Evolutionary conservation across 2,329 filamentous ascomycete genomes (phyloP).

Genomic region (Talaromyces sp.): DNA sequence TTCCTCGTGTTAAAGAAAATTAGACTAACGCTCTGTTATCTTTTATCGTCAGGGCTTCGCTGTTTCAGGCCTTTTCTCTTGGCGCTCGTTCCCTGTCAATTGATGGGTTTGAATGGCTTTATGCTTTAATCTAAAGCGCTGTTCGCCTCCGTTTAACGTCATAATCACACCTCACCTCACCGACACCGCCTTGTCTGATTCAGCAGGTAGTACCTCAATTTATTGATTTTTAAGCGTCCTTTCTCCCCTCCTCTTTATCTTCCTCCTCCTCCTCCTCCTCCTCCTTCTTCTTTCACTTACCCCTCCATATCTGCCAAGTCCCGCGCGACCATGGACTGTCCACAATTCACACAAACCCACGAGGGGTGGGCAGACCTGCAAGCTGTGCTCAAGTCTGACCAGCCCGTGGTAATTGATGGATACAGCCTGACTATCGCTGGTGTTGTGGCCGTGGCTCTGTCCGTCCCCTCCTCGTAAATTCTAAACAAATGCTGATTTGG

Average conservation of each 20-base stretch:
- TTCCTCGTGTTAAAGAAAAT: neutral
- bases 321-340: neutral
- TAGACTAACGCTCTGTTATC: neutral
- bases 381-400: constrained; percentile 4
- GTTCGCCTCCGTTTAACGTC: neutral
- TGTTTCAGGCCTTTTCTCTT: neutral
- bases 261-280: too few relatives aligned
- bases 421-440: constrained; percentile 10
- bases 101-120: neutral
- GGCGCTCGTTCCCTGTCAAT: neutral
- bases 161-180: neutral
- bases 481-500: neutral
- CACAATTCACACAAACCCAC: constrained; percentile 4
- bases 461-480: neutral
- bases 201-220: neutral
- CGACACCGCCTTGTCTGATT: neutral
- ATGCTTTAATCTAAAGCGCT: neutral
- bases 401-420: constrained; percentile 9
- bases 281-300: neutral
- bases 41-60: neutral
- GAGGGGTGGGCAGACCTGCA: constrained; percentile 11
- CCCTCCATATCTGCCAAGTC: neutral
- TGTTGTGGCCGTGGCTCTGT: constrained; percentile 12
- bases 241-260: neutral
- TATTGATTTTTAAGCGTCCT: neutral